phyloP scores from a whole-genome alignment of 2,329 filamentous ascomycete genomes.

The Alternaria novae-zelandiae region DNA sequence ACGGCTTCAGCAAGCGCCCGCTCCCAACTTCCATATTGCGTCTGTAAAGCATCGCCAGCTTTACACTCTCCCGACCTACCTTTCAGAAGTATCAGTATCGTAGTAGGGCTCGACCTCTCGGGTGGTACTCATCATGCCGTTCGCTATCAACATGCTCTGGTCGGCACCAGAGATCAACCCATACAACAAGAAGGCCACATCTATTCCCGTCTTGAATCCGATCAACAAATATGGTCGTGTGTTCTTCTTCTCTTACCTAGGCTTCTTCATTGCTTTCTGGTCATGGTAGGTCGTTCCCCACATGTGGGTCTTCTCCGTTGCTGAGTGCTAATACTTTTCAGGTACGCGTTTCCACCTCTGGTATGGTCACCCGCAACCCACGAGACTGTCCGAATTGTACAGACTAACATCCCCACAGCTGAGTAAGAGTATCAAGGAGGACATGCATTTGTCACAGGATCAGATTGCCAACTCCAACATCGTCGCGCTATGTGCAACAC shows the following conservation, averaged over 20 bases:
- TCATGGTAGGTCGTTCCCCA: slow-evolving; percentile 63
- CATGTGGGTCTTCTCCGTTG: background rate
- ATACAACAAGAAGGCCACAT: slow-evolving; percentile 80
- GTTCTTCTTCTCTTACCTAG: slow-evolving; percentile 88
- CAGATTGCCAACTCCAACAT: slow-evolving; percentile 92
- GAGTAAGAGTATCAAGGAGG: slow-evolving; percentile 72
- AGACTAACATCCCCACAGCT: slow-evolving; percentile 54
- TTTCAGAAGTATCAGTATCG: slow-evolving; percentile 1
- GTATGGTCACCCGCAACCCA: slow-evolving; percentile 52
- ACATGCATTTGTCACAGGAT: slow-evolving; percentile 72
- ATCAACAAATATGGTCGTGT: slow-evolving; percentile 82
- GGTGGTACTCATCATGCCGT: slow-evolving; percentile 37
- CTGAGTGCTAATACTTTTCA: slow-evolving; percentile 36
- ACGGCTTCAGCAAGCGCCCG: slow-evolving; percentile 24
- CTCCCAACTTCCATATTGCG: slow-evolving; percentile 10
- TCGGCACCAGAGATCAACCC: slow-evolving; percentile 77
- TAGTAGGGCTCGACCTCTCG: background rate
- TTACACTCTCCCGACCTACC: slow-evolving; percentile 10
- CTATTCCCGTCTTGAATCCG: slow-evolving; percentile 79
- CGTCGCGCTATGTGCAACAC: slow-evolving; percentile 67
- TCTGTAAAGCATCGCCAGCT: slow-evolving; percentile 9
- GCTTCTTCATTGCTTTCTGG: slow-evolving; percentile 87
- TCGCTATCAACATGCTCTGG: slow-evolving; percentile 45
- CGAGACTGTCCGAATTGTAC: slow-evolving; percentile 1
- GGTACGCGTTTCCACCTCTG: slow-evolving; percentile 89